phyloP scores from a whole-genome alignment of 2,329 filamentous ascomycete species.

The Calcarisporium arbuscula region DNA sequence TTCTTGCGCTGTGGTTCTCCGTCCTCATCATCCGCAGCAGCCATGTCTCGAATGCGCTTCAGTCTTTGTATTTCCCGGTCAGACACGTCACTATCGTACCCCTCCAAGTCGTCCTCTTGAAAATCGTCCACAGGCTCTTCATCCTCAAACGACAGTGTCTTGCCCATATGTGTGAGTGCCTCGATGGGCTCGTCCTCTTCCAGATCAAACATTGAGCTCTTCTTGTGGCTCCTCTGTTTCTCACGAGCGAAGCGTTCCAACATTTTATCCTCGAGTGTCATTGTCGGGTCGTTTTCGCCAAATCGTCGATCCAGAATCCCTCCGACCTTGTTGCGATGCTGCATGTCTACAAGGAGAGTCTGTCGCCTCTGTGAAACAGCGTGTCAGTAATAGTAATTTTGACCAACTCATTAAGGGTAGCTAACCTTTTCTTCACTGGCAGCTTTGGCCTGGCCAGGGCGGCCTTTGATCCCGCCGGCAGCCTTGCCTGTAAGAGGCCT shows the following conservation, averaged over 20 bases:
- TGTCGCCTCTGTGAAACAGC: slow-evolving; percentile 54
- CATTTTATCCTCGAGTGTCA: slow-evolving; percentile 90
- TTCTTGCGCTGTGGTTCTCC: slow-evolving; percentile 78
- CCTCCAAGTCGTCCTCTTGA: slow-evolving; percentile 64
- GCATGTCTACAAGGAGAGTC: slow-evolving; percentile 85
- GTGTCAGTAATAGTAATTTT: slow-evolving; percentile 10
- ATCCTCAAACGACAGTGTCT: slow-evolving; percentile 60
- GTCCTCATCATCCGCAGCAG: slow-evolving; percentile 39
- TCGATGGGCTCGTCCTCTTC: slow-evolving; percentile 61
- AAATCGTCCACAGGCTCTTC: slow-evolving; percentile 63
- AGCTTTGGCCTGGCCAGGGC: slow-evolving; percentile 80
- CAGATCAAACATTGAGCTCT: slow-evolving; percentile 78
- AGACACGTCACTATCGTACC: slow-evolving; percentile 48
- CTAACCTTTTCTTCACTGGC: slow-evolving; percentile 76
- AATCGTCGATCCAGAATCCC: slow-evolving; percentile 90
- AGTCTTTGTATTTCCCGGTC: slow-evolving; percentile 47
- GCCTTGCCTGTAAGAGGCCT: slow-evolving; percentile 46
- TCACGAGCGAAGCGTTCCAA: slow-evolving; percentile 85
- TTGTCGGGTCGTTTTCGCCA: slow-evolving; percentile 88
- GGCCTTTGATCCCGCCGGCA: slow-evolving; percentile 56
- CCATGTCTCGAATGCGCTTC: slow-evolving; percentile 48
- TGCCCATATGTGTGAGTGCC: slow-evolving; percentile 76
- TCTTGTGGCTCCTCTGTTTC: slow-evolving; percentile 73
- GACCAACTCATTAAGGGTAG: not conserved
- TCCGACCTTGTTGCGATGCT: slow-evolving; percentile 82